Conservation (phyloP, 176 grass and related monocot genomes). For the Puya raimondii region DNA sequence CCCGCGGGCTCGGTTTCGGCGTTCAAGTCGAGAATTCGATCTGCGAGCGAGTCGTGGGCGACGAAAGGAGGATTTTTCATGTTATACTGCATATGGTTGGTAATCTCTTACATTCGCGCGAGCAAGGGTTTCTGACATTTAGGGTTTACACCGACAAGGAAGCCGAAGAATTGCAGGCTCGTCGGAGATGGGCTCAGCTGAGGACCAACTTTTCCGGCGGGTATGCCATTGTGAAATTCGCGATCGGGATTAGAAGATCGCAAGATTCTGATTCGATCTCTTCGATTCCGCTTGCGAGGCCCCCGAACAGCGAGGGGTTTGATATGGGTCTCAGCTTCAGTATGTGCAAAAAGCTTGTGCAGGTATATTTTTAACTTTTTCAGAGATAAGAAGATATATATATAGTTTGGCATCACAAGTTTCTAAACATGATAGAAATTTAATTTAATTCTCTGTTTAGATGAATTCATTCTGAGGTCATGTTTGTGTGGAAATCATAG, state of each 20-base stretch:
- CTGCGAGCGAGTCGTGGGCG: conserved; percentile 39
- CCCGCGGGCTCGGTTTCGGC: conserved; percentile 34
- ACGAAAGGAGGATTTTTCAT: conserved; percentile 53
- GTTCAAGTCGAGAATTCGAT: conserved; percentile 39
- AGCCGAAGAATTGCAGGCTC: conserved; percentile 22
- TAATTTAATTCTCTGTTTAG: too few species aligned
- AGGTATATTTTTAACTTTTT: conserved; percentile 26
- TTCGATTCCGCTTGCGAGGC: not conserved
- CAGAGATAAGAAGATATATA: not conserved
- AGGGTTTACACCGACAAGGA: conserved; percentile 25
- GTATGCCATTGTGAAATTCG: conserved; percentile 36
- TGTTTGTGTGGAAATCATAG: too few species aligned
- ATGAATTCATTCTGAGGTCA: too few species aligned
- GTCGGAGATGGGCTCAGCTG: conserved; percentile 38
- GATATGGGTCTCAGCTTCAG: conserved; percentile 48
- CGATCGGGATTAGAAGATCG: conserved; percentile 30
- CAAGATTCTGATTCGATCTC: conserved; percentile 8
- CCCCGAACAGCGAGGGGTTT: conserved; percentile 27
- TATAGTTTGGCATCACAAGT: not conserved
- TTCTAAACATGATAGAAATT: not conserved
- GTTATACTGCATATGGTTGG: conserved; percentile 49
- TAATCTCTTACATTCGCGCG: conserved; percentile 14
- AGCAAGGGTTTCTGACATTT: conserved; percentile 27
- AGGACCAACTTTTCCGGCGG: conserved; percentile 19
- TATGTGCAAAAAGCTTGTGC: conserved; percentile 65